Evolutionary conservation across 2,329 filamentous ascomycete genomes (phyloP).

Genomic region (Aureobasidium sp.): DNA sequence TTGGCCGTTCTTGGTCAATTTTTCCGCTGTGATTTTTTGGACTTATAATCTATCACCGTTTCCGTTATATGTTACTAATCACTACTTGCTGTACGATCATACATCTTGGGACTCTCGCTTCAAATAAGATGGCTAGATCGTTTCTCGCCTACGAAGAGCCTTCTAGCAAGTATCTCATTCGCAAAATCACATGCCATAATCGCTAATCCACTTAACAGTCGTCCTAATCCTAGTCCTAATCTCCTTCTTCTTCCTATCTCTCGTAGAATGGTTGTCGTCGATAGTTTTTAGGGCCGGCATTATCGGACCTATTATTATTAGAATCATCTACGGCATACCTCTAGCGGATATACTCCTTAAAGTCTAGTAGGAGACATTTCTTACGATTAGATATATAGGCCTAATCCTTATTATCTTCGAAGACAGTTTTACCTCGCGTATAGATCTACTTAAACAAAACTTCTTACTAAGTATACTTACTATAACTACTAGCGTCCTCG

Average conservation of each 20-base stretch:
- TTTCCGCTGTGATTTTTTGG: background rate
- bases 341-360: slow-evolving; percentile 35
- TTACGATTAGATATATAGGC: slow-evolving; percentile 40
- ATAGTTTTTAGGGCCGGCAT: slow-evolving; percentile 36
- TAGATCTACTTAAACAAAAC: slow-evolving; percentile 40
- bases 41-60: too few species aligned
- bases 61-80: too few species aligned
- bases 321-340: slow-evolving; percentile 39
- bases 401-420: slow-evolving; percentile 44
- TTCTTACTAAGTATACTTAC: slow-evolving; percentile 35
- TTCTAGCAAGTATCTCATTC: slow-evolving; percentile 5
- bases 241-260: slow-evolving; percentile 36
- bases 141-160: slow-evolving; percentile 8
- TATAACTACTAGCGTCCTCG: slow-evolving; percentile 37
- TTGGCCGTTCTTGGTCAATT: background rate
- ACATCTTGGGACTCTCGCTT: background rate
- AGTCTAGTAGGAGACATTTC: slow-evolving; percentile 38
- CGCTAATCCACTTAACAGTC: slow-evolving; percentile 22
- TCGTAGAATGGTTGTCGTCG: slow-evolving; percentile 35
- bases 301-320: slow-evolving; percentile 40
- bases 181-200: slow-evolving; percentile 16
- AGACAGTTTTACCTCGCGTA: slow-evolving; percentile 38
- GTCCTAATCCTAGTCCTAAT: slow-evolving; percentile 34
- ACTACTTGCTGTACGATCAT: background rate
- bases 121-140: background rate